Percentiles rank a stretch among this genome's conserved stretches.
phyloP scores from a whole-genome alignment of 2,329 filamentous ascomycete species.

The Aspergillus caelatus region DNA sequence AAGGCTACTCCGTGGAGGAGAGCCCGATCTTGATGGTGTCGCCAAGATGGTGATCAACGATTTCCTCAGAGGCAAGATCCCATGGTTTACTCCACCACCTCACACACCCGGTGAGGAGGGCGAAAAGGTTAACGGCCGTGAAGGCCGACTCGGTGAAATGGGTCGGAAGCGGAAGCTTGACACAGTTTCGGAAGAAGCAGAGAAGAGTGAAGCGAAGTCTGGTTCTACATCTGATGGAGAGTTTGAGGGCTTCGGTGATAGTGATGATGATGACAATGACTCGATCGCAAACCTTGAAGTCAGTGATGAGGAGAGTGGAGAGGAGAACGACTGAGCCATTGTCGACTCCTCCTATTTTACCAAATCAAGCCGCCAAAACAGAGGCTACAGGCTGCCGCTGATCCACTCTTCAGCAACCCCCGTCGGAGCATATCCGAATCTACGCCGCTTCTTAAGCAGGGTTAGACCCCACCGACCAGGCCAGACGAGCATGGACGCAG shows the following conservation, averaged over 20 bases:
- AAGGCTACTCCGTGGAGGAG: conserved; percentile 84
- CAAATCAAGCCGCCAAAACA: neutral
- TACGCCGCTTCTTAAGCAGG: conserved; percentile 3
- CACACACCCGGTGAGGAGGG: conserved; percentile 54
- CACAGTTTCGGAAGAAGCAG: conserved; percentile 42
- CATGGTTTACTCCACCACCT: conserved; percentile 90
- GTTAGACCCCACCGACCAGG: conserved; percentile 5
- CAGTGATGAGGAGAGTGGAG: conserved; percentile 45
- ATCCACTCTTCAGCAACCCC: neutral
- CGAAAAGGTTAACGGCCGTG: conserved; percentile 66
- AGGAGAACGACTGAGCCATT: conserved; percentile 43
- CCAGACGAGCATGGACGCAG: conserved; percentile 3
- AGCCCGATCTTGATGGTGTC: conserved; percentile 90
- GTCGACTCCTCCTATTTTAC: neutral
- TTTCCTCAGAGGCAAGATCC: conserved; percentile 91
- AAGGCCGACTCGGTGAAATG: conserved; percentile 84
- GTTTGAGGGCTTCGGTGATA: conserved; percentile 42
- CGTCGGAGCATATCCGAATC: neutral
- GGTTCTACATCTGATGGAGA: conserved; percentile 35
- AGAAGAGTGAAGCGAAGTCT: conserved; percentile 37
- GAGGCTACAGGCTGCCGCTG: neutral
- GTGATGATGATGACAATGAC: conserved; percentile 43
- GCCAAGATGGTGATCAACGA: conserved; percentile 98
- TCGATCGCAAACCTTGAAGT: conserved; percentile 48
- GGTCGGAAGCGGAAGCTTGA: conserved; percentile 73